Base-by-base conservation (phyloP, 352 stramenopile species). In the Elongisporangium undulatum region DNA sequence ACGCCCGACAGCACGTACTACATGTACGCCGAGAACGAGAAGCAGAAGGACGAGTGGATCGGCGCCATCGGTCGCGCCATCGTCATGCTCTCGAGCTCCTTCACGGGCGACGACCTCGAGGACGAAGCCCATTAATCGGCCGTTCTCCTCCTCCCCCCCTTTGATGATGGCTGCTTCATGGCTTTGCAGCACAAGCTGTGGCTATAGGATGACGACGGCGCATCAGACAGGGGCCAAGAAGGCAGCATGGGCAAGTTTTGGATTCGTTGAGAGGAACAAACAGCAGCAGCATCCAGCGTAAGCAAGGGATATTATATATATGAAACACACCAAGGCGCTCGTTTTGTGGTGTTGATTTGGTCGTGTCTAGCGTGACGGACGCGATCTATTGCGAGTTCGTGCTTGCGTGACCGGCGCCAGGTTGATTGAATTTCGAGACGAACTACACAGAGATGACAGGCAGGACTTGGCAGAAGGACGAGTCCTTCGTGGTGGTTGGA, bases 31-130 rank as follows among this genome's bases (percentile, higher is more conserved):
- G 85, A 96, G 67, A 93, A 82, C 61, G 89, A 97, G 64, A 87
- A 95, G 75, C 85, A 94, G 49, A 97, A 96, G 75, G 86, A 97
- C 74, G 87, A 96, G 64, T 97, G 89, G 89, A 97, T 97, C 64
- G 97, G 96, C 39, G 93, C 93, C 51, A 98, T 99, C 51, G 97
- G 97, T 50, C 94, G 95, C 61, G 91, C 96, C 22, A 99, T 99
- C 77, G 97, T 99, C 64, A 96, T 97, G 66, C 98, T 96, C 77
- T 98, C 92, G 8, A 97, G 84, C 66, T 99, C 96, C 9, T 99
- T 98, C 77, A 96, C 92, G 51, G 85, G 92, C 70, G 90, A 97
- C 62, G 86, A 94, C 63, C 82, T 89, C 62, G 84, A 92, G 63
- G 80, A 93, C 51, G 55, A 66, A 58, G 54, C 64, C 59, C 49